Conservation (phyloP, 2,329 filamentous ascomycete genomes). For the Fusarium sp. region DNA sequence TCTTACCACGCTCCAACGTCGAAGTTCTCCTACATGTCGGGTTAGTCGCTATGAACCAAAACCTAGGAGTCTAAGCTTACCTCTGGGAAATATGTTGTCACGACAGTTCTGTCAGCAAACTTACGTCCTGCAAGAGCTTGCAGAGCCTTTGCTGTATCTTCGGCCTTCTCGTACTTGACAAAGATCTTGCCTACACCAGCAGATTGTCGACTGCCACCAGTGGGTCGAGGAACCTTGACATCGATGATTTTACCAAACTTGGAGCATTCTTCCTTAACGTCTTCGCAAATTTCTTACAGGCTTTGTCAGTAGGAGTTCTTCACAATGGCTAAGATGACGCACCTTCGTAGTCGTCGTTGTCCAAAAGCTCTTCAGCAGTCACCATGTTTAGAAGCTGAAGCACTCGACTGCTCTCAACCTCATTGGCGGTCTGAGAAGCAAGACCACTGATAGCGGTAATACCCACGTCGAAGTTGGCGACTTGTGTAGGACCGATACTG, state of each 20-base stretch:
- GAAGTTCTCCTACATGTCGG: conserved; percentile 80
- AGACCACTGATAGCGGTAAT: conserved; percentile 99
- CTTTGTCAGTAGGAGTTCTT: conserved; percentile 47
- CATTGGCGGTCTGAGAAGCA: conserved; percentile 84
- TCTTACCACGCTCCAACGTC: conserved; percentile 86
- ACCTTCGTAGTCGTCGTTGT: conserved; percentile 96
- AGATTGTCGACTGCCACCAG: conserved; percentile 82
- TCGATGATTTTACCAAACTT: conserved; percentile 89
- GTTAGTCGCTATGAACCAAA: conserved; percentile 44
- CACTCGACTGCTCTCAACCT: conserved; percentile 83
- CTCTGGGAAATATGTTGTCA: conserved; percentile 96
- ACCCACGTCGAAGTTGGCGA: conserved; percentile 89
- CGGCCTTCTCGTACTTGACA: conserved; percentile 86
- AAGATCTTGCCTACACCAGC: conserved; percentile 97
- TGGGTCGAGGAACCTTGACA: conserved; percentile 92
- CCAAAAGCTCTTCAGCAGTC: conserved; percentile 91
- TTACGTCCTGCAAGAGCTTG: conserved; percentile 92
- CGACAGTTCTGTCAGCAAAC: conserved; percentile 95
- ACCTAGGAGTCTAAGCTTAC: conserved; percentile 55
- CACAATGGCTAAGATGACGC: conserved; percentile 42
- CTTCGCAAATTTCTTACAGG: conserved; percentile 87
- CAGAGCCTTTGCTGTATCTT: conserved; percentile 84
- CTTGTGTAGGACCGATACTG: conserved; percentile 93
- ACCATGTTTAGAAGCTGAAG: conserved; percentile 98
- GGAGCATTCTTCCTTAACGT: conserved; percentile 89